phyloP scores from a whole-genome alignment of 176 grass and related monocot species.

The Puccinellia tenuiflora region DNA sequence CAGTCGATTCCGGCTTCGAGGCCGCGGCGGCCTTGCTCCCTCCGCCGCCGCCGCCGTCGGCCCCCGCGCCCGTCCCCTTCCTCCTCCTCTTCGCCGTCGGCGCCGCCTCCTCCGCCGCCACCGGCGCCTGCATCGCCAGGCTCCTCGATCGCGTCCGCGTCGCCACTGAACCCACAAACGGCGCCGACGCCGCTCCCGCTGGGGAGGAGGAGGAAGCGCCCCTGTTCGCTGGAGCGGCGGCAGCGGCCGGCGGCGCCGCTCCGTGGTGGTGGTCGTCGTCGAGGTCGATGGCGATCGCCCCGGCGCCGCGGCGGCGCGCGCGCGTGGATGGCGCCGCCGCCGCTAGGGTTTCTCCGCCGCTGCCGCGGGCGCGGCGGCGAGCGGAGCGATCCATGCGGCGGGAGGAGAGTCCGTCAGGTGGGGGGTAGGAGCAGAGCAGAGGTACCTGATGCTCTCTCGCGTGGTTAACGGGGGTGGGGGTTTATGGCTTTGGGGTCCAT shows the following conservation, averaged over 20 bases:
- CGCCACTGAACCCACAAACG: slow-evolving; percentile 28
- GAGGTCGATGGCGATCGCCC: slow-evolving; percentile 22
- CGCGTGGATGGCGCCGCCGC: background rate
- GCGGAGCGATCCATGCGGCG: slow-evolving; percentile 42
- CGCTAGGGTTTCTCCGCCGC: background rate
- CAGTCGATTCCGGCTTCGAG: background rate
- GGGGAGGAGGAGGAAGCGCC: too few relatives aligned
- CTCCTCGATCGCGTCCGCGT: slow-evolving; percentile 42
- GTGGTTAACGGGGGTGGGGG: background rate
- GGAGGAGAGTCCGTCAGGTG: slow-evolving; percentile 1
- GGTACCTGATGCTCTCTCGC: slow-evolving; percentile 16
- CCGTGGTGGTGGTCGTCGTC: background rate
- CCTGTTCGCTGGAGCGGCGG: background rate
- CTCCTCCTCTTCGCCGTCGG: slow-evolving; percentile 23
- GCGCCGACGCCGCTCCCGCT: background rate
- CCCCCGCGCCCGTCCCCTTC: background rate
- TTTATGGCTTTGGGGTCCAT: slow-evolving; percentile 7
- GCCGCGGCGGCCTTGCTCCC: background rate
- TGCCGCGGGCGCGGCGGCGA: slow-evolving; percentile 4
- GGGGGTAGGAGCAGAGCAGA: background rate
- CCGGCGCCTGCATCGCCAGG: slow-evolving; percentile 6
- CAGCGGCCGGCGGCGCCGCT: background rate
- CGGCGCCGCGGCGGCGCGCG: background rate
- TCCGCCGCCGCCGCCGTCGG: background rate
- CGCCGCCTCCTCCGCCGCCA: background rate